Evolutionary conservation across 2,329 filamentous ascomycete genomes (phyloP).

Genomic region (Moelleriella libera): DNA sequence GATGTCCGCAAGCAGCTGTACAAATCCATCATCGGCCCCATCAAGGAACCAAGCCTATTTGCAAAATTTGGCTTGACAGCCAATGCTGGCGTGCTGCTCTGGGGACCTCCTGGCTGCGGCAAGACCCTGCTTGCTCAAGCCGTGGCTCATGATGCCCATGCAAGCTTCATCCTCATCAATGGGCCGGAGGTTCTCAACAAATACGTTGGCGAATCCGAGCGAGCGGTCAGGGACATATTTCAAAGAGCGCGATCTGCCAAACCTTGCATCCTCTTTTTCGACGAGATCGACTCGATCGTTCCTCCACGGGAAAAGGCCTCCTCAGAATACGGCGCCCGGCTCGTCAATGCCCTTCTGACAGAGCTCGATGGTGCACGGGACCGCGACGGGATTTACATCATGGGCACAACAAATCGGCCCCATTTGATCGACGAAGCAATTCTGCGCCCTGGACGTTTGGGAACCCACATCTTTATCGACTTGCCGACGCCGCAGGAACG

Average conservation of each 20-base stretch:
- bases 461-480: constrained; percentile 80
- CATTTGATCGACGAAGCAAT: constrained; percentile 96
- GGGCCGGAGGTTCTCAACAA: constrained; percentile 95
- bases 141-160: constrained; percentile 86
- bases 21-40: constrained; percentile 79
- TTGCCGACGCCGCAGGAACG: constrained; percentile 67
- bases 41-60: constrained; percentile 68
- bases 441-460: constrained; percentile 79
- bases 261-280: constrained; percentile 94
- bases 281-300: constrained; percentile 88
- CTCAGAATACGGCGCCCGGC: constrained; percentile 71
- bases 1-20: constrained; percentile 70
- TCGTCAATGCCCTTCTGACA: constrained; percentile 89
- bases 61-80: constrained; percentile 63
- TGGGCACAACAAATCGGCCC: constrained; percentile 87
- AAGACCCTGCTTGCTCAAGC: constrained; percentile 95
- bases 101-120: constrained; percentile 92
- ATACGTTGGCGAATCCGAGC: constrained; percentile 92
- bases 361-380: constrained; percentile 79
- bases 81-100: constrained; percentile 80
- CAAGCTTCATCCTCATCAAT: constrained; percentile 97
- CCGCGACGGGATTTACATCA: constrained; percentile 79
- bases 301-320: constrained; percentile 66
- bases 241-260: constrained; percentile 71
- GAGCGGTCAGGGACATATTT: constrained; percentile 85